Conservation (phyloP, 495 filamentous ascomycete species). For the Aspergillus leporis region DNA sequence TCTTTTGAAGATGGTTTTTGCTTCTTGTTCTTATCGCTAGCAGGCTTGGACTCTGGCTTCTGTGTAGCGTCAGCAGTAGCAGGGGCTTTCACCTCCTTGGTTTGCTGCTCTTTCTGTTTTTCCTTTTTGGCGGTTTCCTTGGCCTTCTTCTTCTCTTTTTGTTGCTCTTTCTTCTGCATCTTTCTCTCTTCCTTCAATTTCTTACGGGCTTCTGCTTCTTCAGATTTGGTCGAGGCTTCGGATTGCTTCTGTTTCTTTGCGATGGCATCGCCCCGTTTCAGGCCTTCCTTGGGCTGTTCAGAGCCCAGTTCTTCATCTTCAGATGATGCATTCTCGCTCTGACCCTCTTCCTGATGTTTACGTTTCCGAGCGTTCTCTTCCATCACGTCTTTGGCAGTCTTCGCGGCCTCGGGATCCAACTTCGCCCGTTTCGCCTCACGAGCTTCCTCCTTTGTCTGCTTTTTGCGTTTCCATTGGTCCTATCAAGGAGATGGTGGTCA, state of each 20-base stretch:
- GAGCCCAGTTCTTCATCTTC: slow-evolving; percentile 47
- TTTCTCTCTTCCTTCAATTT: slow-evolving; percentile 50
- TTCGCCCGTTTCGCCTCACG: slow-evolving; percentile 77
- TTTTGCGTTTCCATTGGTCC: slow-evolving; percentile 86
- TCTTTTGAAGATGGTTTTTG: slow-evolving; percentile 17
- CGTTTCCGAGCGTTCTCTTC: slow-evolving; percentile 77
- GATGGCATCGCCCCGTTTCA: slow-evolving; percentile 38
- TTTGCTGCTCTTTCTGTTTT: slow-evolving; percentile 44
- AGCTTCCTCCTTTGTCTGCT: slow-evolving; percentile 82
- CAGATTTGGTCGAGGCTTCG: slow-evolving; percentile 33
- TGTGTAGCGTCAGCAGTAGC: slow-evolving; percentile 14
- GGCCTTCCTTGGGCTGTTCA: slow-evolving; percentile 41
- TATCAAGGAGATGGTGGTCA: slow-evolving; percentile 47
- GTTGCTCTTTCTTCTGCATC: slow-evolving; percentile 49
- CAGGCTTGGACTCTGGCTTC: slow-evolving; percentile 20
- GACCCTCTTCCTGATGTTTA: slow-evolving; percentile 54
- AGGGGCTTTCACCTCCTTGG: slow-evolving; percentile 22
- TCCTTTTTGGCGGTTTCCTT: slow-evolving; percentile 47
- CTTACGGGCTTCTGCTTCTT: slow-evolving; percentile 41
- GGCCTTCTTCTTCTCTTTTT: slow-evolving; percentile 51
- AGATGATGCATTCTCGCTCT: slow-evolving; percentile 33
- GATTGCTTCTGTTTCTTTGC: slow-evolving; percentile 40
- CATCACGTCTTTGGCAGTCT: slow-evolving; percentile 81
- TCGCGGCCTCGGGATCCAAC: slow-evolving; percentile 78
- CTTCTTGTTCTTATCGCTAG: slow-evolving; percentile 34